Base-by-base conservation (phyloP, 148 eudicot genomes). In the Silene latifolia region DNA sequence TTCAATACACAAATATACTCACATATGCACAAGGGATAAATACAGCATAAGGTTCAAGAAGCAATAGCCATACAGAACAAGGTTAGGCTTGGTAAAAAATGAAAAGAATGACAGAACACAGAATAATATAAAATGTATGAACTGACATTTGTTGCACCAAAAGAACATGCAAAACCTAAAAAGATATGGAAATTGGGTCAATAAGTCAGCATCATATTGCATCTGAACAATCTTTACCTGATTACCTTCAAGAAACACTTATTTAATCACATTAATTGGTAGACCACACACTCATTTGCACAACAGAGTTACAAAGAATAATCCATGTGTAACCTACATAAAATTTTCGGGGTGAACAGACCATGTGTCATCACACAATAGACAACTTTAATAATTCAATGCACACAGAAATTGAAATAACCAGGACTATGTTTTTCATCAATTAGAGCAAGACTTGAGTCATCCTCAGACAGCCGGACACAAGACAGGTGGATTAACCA, bases 11-110 rank as follows among this genome's bases (percentile, higher is more conserved):
- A 32, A 2, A 62, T 21, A 27, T 23, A 42, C 62, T 64, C 7
- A 39, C 42, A 63, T 63, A 20, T 47, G 74, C 63, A 78, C 74
- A 48, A 19, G 46, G 7, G 20, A 44, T 59, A 63, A 14, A 46
- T 72, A 63, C 27, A 21, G 58, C 12, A 57, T 25, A 53, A 13
- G 42, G 19, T 51, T 51, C 60, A 51, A 7, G 15, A 68, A 51
- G 18, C 58, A 69, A 21, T 69, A 14, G 59, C 60, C 35, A 23
- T 12, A 51, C 53, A 48, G 60, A 69, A 24, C 3, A 48, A 32
- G 25, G 9, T 51, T 69, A 47, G 10, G 19, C 58, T 13, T 51
- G 56, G 12, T 12, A 13, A 51, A 51, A 51, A 13, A 18, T 47
- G 60, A 29, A 69, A 20, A 69, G 60, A 68, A 67, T 42, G 71